Percentiles rank a stretch among this genome's conserved stretches.
Conservation (phyloP, 331 rosid genomes). For the Saraca asoca region DNA sequence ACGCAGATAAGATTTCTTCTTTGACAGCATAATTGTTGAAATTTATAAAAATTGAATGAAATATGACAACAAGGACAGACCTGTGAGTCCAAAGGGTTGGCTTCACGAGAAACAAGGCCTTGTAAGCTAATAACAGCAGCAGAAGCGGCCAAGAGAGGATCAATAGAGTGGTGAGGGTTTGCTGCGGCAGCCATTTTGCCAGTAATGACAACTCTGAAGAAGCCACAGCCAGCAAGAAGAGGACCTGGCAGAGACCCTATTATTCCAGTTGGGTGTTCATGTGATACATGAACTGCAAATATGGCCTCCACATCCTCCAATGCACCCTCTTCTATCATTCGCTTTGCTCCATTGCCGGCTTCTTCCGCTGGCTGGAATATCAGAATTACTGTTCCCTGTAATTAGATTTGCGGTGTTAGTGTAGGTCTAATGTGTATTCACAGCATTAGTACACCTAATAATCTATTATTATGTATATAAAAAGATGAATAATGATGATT, state of each 20-base stretch:
- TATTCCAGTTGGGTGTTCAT: slow-evolving; percentile 69
- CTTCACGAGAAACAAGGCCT: slow-evolving; percentile 92
- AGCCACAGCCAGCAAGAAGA: slow-evolving; percentile 90
- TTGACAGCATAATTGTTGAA: no score
- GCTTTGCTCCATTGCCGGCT: slow-evolving; percentile 96
- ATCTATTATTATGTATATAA: no score
- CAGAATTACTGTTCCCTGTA: slow-evolving; percentile 86
- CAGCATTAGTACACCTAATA: no score
- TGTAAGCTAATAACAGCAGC: slow-evolving; percentile 88
- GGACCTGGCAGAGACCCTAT: slow-evolving; percentile 94
- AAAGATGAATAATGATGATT: no score
- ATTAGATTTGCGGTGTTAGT: not conserved
- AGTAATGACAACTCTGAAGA: slow-evolving; percentile 73
- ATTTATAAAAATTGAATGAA: no score
- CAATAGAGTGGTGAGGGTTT: slow-evolving; percentile 55
- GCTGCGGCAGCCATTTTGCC: slow-evolving; percentile 54
- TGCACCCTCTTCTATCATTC: slow-evolving; percentile 90
- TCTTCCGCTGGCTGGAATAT: slow-evolving; percentile 97
- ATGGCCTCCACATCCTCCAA: slow-evolving; percentile 87
- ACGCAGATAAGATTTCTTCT: no score
- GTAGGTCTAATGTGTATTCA: not conserved
- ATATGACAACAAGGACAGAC: slow-evolving; percentile 39
- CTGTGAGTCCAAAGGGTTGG: slow-evolving; percentile 91
- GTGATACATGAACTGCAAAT: slow-evolving; percentile 89
- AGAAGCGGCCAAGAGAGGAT: slow-evolving; percentile 83